A percentile compares a stretch with the other conserved stretches of the same genome.
Conservation (phyloP, 345 rosid genomes). For the Lagerstroemia speciosa region DNA sequence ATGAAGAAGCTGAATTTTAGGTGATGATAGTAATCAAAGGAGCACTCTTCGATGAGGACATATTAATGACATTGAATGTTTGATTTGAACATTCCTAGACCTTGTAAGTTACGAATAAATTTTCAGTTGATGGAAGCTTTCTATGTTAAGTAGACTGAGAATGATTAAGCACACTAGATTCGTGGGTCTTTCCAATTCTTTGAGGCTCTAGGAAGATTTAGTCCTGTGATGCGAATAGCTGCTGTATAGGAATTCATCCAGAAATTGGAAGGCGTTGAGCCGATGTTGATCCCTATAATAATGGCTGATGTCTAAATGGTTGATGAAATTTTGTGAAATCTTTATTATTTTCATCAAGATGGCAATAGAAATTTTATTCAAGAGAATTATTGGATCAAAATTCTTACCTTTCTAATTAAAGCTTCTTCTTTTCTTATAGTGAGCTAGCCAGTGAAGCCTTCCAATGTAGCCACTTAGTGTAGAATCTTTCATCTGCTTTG, state of each 20-base stretch:
- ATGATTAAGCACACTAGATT: background rate
- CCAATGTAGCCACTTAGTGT: conserved; percentile 17
- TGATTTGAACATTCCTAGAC: background rate
- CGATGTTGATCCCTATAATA: background rate
- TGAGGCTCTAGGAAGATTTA: background rate
- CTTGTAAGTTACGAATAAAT: background rate
- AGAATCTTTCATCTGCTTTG: conserved; percentile 4
- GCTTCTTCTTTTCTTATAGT: conserved; percentile 4
- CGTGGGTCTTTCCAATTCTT: background rate
- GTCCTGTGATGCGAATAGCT: background rate
- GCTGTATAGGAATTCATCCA: background rate
- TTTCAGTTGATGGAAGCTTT: background rate
- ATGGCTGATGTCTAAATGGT: background rate
- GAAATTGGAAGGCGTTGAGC: background rate
- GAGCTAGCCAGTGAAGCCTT: conserved; percentile 12
- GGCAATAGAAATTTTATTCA: background rate
- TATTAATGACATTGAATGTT: background rate
- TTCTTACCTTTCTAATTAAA: background rate
- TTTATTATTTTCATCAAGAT: background rate
- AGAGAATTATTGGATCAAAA: background rate
- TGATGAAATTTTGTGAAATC: background rate
- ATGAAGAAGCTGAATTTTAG: background rate
- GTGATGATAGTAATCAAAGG: background rate
- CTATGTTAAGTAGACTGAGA: background rate
- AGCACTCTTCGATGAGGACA: background rate